phyloP scores from a whole-genome alignment of 768 basidiomycete species.

The Podaxis pistillaris region DNA sequence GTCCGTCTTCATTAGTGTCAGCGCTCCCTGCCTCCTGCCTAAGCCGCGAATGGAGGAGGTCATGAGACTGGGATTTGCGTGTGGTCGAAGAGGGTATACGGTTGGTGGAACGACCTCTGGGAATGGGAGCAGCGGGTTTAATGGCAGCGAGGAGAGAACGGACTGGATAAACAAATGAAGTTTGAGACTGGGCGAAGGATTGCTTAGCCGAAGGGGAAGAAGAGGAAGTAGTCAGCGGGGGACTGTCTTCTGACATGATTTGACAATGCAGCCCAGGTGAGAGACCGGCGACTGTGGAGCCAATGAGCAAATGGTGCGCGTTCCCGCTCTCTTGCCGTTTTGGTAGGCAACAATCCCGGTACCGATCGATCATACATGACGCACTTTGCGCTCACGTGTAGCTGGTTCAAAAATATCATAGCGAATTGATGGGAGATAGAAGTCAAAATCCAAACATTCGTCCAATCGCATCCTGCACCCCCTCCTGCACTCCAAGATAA shows the following conservation, averaged over 20 bases:
- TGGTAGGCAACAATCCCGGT: neutral
- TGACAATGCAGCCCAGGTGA: neutral
- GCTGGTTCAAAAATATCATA: neutral
- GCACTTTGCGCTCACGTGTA: neutral
- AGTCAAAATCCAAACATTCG: slow-evolving; percentile 28
- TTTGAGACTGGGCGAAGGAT: slow-evolving; percentile 5
- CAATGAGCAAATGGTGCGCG: too few species aligned
- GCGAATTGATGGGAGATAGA: neutral
- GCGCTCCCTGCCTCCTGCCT: neutral
- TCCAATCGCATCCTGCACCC: slow-evolving; percentile 66
- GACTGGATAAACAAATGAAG: slow-evolving; percentile 39
- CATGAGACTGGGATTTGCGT: neutral
- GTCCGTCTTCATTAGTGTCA: neutral
- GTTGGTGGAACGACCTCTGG: neutral
- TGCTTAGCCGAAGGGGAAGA: neutral
- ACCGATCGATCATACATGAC: neutral
- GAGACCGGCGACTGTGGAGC: neutral
- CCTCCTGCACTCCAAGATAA: slow-evolving; percentile 62
- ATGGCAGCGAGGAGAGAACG: slow-evolving; percentile 38
- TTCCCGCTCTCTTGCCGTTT: too few species aligned
- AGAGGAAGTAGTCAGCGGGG: slow-evolving; percentile 5
- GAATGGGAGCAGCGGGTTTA: slow-evolving; percentile 26
- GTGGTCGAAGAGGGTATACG: neutral
- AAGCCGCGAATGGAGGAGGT: neutral
- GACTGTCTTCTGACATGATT: slow-evolving; percentile 7